Base-by-base conservation (phyloP, 768 basidiomycete species). In the Nidularia pulvinata region DNA sequence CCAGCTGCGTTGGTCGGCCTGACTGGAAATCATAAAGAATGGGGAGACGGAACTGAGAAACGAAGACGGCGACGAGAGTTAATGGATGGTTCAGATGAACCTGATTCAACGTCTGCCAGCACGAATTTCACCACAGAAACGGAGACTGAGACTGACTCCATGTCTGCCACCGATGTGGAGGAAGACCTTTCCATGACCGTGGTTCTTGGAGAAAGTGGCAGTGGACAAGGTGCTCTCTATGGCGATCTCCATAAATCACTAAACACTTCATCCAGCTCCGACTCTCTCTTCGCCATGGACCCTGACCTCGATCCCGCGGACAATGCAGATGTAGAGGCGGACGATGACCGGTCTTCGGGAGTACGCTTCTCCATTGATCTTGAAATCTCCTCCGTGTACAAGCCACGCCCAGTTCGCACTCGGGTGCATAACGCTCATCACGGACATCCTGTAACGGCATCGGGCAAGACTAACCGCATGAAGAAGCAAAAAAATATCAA, bases 381-480 rank as follows among this genome's bases (percentile, higher is more conserved):
- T 53, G 86, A 87, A 61, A 89, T 91, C 47, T 70, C 80, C 2
- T 77, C 83, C 2, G 89, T 91, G 7, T 89, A 82, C 72, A 90
- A 91, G 59, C 89, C 89, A 1, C 81, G 85, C 1, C 87, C 88
- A 1, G 69, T 80, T 58, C 84, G 81, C 50, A 70, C 68, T 6
- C 74, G 72, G 13, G 63, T 64, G 57, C 70, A 66, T 61, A 69
- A 68, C 37, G 50, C 62, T 22, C 63, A 69, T 53, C 58, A 61
- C 53, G 57, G 58, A 44, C 61, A 61, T 51, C 54, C 61, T 44
- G 19, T 50, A 22, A 52, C 50, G 3, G 60, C 59, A n/a, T 66
- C 67, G 3, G 60, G 64, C 7, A 75, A 79, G 70, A 66, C 44
- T 59, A 76, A 69, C 49, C 69, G 61, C 55, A 59, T 61, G 52